Base-by-base conservation (phyloP, 1,139 yeast genomes). In the Candida sp. region DNA sequence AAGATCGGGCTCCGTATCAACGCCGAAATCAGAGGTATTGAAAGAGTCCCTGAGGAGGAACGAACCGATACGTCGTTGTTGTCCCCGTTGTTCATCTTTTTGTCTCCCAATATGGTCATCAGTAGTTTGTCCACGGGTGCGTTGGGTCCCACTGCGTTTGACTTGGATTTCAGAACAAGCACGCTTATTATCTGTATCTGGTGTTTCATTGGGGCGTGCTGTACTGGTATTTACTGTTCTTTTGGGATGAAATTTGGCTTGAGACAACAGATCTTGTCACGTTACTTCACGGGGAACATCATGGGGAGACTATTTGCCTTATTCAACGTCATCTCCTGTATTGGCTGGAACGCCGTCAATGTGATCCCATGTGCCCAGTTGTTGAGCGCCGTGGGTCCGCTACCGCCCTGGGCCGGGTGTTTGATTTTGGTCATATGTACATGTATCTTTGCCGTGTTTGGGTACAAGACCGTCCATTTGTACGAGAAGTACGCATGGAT, bases 1-100 rank as follows among this genome's bases (percentile, higher is more conserved):
- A 68, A 61, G 52, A 34, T 73, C 3, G 76, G 74, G 1, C 58
- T 65, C 35, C 54, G 59, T 38, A 56, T 77, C 42, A 70, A 73
- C 46, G 81, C 81, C 17, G 83, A 78, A 59, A 70, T 69, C 39
- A 70, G 78, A 57, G 83, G 83, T 59, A 68, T 80, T 43, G 81
- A 79, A 56, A 70, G 81, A 50, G 73, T 80, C 26, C 66, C 73
- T 0, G 82, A 77, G 46, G 73, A 71, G 31, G 72, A 77, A 58
- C 70, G 80, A 62, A 62, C 63, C 5, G 69, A 67, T 30, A 55
- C 52, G 2, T 56, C 62, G 9, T 61, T 62, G 49, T 49, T 62
- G 11, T 54, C 63, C 1, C 67, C 73, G 7, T 61, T 68, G 49
- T 61, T 70, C 9, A 64, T 69, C 59, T 69, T 66, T 54, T 58